Percentiles rank a stretch among this genome's conserved stretches.
These are phyloP conservation scores for Warburgia ugandensis DNA, from an alignment of 164 flowering plant species.

Conservation along the genomic window DNA sequence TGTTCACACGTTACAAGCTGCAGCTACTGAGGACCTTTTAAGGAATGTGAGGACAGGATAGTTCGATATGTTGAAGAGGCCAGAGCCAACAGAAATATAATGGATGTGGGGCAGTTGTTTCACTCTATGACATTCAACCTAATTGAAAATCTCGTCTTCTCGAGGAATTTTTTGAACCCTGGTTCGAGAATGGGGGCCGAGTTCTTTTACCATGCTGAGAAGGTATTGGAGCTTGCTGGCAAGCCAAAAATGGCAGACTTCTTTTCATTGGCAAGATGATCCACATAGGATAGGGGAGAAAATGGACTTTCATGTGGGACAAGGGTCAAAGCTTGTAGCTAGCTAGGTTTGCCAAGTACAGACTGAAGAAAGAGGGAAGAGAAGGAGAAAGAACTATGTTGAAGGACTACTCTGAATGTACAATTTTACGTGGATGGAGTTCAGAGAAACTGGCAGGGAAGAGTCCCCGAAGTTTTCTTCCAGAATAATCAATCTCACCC, in stretches of 20 bases:
- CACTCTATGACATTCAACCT: conserved; percentile 21
- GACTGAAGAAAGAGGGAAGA: neutral
- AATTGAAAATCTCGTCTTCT: conserved; percentile 16
- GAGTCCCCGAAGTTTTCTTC: conserved; percentile 9
- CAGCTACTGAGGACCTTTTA: too few species aligned
- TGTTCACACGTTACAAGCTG: too few species aligned
- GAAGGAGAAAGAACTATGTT: conserved; percentile 9
- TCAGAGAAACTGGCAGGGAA: conserved; percentile 6
- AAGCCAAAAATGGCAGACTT: conserved; percentile 21
- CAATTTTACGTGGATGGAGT: conserved; percentile 8
- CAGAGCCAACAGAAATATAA: neutral
- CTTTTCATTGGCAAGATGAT: conserved; percentile 13
- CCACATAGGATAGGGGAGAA: conserved; percentile 13
- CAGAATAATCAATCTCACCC: neutral
- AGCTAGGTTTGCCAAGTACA: conserved; percentile 10
- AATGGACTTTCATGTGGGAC: conserved; percentile 5
- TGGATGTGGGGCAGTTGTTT: conserved; percentile 11
- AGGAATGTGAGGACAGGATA: conserved; percentile 13
- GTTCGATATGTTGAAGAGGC: conserved; percentile 11
- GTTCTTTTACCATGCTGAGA: conserved; percentile 11
- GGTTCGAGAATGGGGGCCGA: conserved; percentile 9
- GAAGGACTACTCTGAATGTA: too few species aligned
- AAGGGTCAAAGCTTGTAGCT: conserved; percentile 8
- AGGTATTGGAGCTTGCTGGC: conserved; percentile 11
- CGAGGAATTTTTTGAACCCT: conserved; percentile 9